Evolutionary conservation across 345 rosid species (phyloP).

Genomic region (Eucalyptus microcorys): DNA sequence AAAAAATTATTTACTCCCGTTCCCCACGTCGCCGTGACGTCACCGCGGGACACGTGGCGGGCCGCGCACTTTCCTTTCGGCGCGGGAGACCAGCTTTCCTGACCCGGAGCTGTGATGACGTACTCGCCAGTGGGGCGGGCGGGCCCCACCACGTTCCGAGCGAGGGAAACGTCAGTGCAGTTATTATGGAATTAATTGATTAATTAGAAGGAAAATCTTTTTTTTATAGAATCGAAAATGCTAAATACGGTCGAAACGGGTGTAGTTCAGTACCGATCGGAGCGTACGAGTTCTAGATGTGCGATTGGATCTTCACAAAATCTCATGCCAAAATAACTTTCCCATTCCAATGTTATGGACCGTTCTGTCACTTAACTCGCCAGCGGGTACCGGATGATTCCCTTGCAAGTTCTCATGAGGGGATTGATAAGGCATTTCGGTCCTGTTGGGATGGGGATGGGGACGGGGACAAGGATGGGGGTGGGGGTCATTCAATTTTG

Average conservation of each 20-base stretch:
- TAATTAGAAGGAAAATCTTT: background rate
- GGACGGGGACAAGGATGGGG: background rate
- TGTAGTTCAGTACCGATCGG: background rate
- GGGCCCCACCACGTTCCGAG: background rate
- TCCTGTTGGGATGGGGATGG: fast-evolving
- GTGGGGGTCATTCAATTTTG: background rate
- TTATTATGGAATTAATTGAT: background rate
- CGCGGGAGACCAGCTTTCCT: background rate
- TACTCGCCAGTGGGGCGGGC: background rate
- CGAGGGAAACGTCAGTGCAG: background rate
- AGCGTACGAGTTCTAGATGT: background rate
- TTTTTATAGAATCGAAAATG: background rate
- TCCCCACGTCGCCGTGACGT: background rate
- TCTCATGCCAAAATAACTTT: background rate
- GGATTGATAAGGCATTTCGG: background rate
- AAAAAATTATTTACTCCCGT: background rate
- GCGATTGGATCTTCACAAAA: background rate
- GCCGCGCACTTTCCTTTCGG: background rate
- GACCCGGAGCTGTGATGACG: background rate
- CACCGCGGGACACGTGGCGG: background rate
- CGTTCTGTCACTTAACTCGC: fast-evolving
- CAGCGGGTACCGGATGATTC: background rate
- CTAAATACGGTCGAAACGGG: background rate
- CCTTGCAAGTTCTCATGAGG: too few relatives aligned
- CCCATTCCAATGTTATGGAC: fast-evolving